Percentiles rank a stretch among this genome's conserved stretches.
phyloP scores from a whole-genome alignment of 2,329 filamentous ascomycete genomes.

The Ceratocystis papillata region DNA sequence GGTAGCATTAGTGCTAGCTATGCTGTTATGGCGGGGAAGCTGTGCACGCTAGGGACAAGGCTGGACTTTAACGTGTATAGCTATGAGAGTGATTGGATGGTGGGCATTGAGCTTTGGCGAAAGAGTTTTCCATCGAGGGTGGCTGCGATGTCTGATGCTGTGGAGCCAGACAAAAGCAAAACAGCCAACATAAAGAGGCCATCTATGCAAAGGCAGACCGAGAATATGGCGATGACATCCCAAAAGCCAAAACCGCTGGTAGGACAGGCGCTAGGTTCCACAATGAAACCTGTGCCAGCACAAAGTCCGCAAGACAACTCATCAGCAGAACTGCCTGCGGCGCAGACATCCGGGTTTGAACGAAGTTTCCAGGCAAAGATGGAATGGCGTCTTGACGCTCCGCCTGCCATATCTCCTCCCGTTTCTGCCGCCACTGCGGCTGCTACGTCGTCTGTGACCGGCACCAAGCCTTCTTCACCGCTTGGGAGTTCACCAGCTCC shows the following conservation, averaged over 20 bases:
- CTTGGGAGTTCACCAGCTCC: neutral
- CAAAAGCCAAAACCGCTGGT: neutral
- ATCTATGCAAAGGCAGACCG: neutral
- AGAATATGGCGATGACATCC: neutral
- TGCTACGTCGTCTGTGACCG: neutral
- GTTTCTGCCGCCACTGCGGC: neutral
- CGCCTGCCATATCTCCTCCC: neutral
- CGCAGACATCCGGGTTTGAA: constrained; percentile 28
- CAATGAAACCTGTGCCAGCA: neutral
- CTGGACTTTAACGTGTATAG: constrained; percentile 98
- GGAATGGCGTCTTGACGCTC: constrained; percentile 38
- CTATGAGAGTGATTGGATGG: constrained; percentile 87
- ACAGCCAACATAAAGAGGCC: neutral
- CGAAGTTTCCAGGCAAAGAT: constrained; percentile 46
- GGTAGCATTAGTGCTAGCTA: constrained; percentile 87
- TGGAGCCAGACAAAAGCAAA: constrained; percentile 17
- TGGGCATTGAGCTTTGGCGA: constrained; percentile 90
- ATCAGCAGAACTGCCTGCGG: neutral
- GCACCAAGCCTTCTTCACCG: neutral
- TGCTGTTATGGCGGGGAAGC: constrained; percentile 72
- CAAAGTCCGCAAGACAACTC: neutral
- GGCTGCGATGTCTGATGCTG: constrained; percentile 29
- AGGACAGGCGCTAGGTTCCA: neutral
- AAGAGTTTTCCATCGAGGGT: constrained; percentile 39
- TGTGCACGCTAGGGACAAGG: constrained; percentile 74